These are phyloP conservation scores for Saccharomycopsis oosterbeekiorum DNA, from an alignment of 805 yeast species.

Conservation along the genomic window DNA sequence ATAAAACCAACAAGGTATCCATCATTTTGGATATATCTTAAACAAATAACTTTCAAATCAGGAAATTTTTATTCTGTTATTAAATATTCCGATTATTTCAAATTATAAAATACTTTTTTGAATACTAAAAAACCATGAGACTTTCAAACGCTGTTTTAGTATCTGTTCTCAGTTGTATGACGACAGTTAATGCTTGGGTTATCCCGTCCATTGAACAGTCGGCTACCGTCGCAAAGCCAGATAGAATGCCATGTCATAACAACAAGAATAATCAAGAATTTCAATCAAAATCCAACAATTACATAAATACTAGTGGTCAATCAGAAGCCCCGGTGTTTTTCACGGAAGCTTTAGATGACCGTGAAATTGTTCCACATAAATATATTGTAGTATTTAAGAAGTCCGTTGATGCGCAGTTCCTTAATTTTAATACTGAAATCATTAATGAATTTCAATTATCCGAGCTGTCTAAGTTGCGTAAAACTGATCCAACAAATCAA, in stretches of 20 bases:
- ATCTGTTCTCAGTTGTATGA: conserved; percentile 28
- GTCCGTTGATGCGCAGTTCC: conserved; percentile 40
- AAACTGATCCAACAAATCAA: conserved; percentile 27
- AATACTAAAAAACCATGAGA: conserved; percentile 17
- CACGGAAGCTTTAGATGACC: background rate
- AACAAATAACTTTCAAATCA: too few species aligned
- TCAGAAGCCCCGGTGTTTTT: background rate
- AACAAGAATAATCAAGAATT: background rate
- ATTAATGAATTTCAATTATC: conserved; percentile 44
- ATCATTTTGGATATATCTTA: background rate
- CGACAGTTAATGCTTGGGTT: conserved; percentile 40
- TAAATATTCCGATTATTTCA: too few species aligned
- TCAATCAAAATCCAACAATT: background rate
- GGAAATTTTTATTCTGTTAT: too few species aligned
- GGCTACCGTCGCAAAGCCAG: background rate
- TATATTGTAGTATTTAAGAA: conserved; percentile 23
- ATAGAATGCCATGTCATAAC: background rate
- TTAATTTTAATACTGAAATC: conserved; percentile 58
- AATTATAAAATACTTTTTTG: too few species aligned
- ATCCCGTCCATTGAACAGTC: conserved; percentile 33
- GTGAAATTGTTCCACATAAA: conserved; percentile 2
- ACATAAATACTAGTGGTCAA: background rate
- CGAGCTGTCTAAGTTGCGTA: conserved; percentile 29
- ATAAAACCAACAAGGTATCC: background rate
- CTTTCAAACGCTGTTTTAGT: conserved; percentile 24